These are phyloP conservation scores for Ustilago shanxiensis DNA, from an alignment of 1,284 basidiomycete genomes.

Conservation along the genomic window DNA sequence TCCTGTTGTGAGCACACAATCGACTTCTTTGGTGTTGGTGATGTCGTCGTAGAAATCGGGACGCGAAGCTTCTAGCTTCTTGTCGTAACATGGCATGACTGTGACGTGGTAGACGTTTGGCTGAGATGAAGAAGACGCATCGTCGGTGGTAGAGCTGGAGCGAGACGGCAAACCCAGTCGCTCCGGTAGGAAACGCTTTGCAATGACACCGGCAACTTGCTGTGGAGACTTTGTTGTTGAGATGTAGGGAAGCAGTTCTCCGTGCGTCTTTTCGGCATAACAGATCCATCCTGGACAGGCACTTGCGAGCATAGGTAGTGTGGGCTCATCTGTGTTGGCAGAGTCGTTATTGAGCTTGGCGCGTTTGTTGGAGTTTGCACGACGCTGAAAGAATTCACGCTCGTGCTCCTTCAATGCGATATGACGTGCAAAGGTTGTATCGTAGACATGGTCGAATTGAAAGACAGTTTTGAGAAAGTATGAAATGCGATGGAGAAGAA, in stretches of 20 bases:
- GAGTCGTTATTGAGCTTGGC: not conserved
- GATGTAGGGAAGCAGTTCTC: conserved; percentile 90
- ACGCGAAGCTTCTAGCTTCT: conserved; percentile 96
- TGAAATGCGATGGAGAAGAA: conserved; percentile 73
- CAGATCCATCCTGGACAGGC: conserved; percentile 99
- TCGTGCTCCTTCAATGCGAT: conserved; percentile 85
- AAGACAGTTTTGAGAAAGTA: conserved; percentile 68
- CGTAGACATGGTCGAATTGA: conserved; percentile 83
- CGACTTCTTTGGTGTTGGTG: conserved; percentile 81
- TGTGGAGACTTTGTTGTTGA: conserved; percentile 90
- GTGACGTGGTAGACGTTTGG: conserved; percentile 83
- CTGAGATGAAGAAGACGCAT: not conserved
- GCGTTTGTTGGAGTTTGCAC: conserved; percentile 21
- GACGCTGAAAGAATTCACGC: conserved; percentile 77
- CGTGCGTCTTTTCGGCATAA: conserved; percentile 96
- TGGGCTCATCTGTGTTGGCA: not conserved
- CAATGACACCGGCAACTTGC: conserved; percentile 91
- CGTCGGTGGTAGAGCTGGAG: not conserved
- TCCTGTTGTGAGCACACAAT: conserved; percentile 97
- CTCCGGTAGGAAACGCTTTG: conserved; percentile 83
- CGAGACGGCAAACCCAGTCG: conserved; percentile 14
- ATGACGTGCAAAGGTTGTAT: conserved; percentile 94
- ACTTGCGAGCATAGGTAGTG: conserved; percentile 89
- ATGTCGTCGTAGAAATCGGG: conserved; percentile 60
- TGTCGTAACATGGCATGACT: conserved; percentile 99